Evolutionary conservation across 208 protist species (phyloP).

Genomic region (Strigomonas culicis): DNA sequence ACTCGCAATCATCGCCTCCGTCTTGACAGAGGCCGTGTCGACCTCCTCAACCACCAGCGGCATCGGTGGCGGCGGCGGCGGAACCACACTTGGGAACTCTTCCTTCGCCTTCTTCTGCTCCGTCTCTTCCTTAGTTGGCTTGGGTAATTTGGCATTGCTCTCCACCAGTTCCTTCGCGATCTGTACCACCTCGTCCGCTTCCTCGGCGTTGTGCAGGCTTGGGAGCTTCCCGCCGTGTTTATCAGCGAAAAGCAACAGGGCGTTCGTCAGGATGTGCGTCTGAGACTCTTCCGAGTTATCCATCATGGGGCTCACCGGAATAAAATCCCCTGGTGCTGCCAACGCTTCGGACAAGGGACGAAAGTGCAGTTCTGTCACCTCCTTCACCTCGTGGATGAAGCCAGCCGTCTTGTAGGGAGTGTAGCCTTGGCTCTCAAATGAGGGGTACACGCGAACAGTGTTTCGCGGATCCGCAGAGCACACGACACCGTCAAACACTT

Average conservation of each 20-base stretch:
- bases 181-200: constrained; percentile 59
- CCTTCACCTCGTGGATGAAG: constrained; percentile 84
- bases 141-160: constrained; percentile 37
- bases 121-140: constrained; percentile 10
- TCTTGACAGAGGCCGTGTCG: constrained; percentile 44
- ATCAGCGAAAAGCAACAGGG: constrained; percentile 70
- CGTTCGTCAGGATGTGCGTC: constrained; percentile 54
- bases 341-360: constrained; percentile 56
- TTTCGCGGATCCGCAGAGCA: constrained; percentile 68
- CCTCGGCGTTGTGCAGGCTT: constrained; percentile 46
- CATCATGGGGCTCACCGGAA: constrained; percentile 83
- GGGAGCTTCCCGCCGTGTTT: constrained; percentile 50
- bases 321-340: constrained; percentile 53
- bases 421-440: constrained; percentile 68
- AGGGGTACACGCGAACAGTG: constrained; percentile 84
- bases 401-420: constrained; percentile 73
- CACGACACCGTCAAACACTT: constrained; percentile 68
- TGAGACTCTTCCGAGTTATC: constrained; percentile 77
- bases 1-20: constrained; percentile 46
- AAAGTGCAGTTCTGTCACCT: constrained; percentile 51
- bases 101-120: constrained; percentile 23
- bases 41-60: constrained; percentile 58
- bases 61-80: constrained; percentile 49
- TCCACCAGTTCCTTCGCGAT: constrained; percentile 46
- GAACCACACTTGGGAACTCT: constrained; percentile 60